phyloP scores from a whole-genome alignment of 2,329 filamentous ascomycete genomes.

The Fusarium sublunatum region DNA sequence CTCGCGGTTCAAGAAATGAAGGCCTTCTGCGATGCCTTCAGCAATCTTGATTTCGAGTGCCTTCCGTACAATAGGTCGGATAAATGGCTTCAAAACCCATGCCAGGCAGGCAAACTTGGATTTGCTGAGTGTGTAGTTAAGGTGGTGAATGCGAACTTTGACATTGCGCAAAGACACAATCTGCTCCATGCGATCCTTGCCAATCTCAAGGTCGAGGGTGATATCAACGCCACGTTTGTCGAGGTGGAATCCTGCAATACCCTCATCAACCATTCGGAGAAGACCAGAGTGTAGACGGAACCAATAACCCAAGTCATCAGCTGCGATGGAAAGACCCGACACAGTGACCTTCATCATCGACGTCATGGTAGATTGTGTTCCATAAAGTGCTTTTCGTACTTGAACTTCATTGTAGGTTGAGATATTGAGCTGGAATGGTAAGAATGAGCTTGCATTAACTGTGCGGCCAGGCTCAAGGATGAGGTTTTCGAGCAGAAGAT shows the following conservation, averaged over 20 bases:
- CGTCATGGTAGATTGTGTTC: conserved; percentile 72
- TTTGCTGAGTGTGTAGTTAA: conserved; percentile 80
- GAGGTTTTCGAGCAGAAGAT: conserved; percentile 89
- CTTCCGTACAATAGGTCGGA: conserved; percentile 83
- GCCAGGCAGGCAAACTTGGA: conserved; percentile 81
- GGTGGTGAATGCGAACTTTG: conserved; percentile 84
- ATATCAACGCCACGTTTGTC: conserved; percentile 91
- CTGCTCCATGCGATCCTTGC: conserved; percentile 80
- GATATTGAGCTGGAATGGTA: conserved; percentile 84
- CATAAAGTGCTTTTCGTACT: conserved; percentile 76
- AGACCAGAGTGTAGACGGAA: conserved; percentile 81
- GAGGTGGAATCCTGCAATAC: conserved; percentile 85
- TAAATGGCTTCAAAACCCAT: conserved; percentile 85
- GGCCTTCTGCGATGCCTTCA: conserved; percentile 73
- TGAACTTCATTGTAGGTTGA: conserved; percentile 89
- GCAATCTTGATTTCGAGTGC: conserved; percentile 84
- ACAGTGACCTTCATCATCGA: conserved; percentile 82
- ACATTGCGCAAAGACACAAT: conserved; percentile 82
- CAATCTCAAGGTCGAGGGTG: conserved; percentile 84
- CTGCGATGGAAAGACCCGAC: conserved; percentile 84
- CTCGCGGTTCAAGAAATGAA: conserved; percentile 84
- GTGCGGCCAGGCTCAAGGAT: conserved; percentile 89
- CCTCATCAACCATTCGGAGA: conserved; percentile 80
- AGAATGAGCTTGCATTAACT: conserved; percentile 86
- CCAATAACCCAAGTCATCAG: conserved; percentile 91